Percentiles rank a stretch among this genome's conserved stretches.
Conservation (phyloP, 108 stramenopile genomes). For the Cyclostephanos tholiformis region DNA sequence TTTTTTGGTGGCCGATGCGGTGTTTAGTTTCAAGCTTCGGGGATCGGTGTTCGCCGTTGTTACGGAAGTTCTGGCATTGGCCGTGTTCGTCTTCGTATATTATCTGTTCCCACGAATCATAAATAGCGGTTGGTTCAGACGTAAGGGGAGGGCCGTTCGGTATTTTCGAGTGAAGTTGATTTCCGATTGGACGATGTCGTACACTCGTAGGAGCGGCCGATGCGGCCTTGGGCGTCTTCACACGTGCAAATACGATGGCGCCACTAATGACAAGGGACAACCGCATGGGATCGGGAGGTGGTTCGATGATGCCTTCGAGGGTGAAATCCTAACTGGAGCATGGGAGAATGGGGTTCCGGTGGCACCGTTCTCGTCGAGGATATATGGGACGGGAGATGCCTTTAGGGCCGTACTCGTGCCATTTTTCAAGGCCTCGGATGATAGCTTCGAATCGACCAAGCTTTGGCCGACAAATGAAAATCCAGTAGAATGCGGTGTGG, state of each 20-base stretch:
- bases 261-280: conserved; percentile 37
- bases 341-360: conserved; percentile 49
- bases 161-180: conserved; percentile 33
- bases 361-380: conserved; percentile 48
- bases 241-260: conserved; percentile 47
- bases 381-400: conserved; percentile 47
- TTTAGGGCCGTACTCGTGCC: conserved; percentile 45
- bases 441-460: conserved; percentile 38
- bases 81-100: conserved; percentile 24
- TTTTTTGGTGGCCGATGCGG: conserved; percentile 19
- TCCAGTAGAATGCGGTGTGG: conserved; percentile 42
- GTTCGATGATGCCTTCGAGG: conserved; percentile 50
- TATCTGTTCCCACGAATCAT: conserved; percentile 48
- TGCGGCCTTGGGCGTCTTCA: conserved; percentile 14
- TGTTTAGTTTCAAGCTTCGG: not conserved
- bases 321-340: conserved; percentile 52
- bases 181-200: conserved; percentile 35
- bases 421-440: conserved; percentile 48
- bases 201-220: conserved; percentile 19
- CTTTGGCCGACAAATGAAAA: conserved; percentile 45
- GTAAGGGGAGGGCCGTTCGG: conserved; percentile 16
- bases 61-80: conserved; percentile 29
- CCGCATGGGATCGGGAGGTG: conserved; percentile 56
- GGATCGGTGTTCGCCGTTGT: conserved; percentile 36
- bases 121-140: conserved; percentile 37